Conservation (phyloP, 192 early-diverging fungal species). For the Kickxella alabastrina region DNA sequence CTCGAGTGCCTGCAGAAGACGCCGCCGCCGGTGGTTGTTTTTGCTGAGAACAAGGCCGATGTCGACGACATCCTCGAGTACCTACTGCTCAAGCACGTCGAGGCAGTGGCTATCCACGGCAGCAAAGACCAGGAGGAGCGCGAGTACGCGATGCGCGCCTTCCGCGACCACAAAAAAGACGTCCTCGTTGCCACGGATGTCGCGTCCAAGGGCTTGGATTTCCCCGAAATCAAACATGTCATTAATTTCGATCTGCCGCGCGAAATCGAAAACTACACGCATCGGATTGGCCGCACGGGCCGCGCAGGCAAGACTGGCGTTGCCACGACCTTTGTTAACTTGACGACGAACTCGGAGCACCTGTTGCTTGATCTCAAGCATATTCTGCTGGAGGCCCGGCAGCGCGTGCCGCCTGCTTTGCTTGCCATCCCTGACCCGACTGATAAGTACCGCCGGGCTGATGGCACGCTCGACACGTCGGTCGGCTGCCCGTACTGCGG, state of each 20-base stretch:
- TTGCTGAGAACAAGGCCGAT: constrained; percentile 98
- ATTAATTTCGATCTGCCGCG: constrained; percentile 99
- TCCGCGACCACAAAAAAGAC: constrained; percentile 87
- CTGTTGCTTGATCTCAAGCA: constrained; percentile 95
- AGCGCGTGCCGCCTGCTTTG: constrained; percentile 84
- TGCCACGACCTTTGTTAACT: constrained; percentile 96
- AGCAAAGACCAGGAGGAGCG: constrained; percentile 96
- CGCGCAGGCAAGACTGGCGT: constrained; percentile 94
- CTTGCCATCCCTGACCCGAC: constrained; percentile 83
- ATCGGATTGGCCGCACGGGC: constrained; percentile 96
- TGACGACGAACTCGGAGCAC: constrained; percentile 79
- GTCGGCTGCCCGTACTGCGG: constrained; percentile 92
- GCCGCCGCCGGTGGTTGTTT: constrained; percentile 90
- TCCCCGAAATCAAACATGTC: constrained; percentile 93
- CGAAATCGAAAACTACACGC: constrained; percentile 98
- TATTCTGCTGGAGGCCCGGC: constrained; percentile 85
- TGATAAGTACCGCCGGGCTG: constrained; percentile 76
- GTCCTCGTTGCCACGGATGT: constrained; percentile 97
- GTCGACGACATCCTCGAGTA: constrained; percentile 99
- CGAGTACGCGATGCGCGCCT: constrained; percentile 90
- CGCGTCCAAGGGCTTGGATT: constrained; percentile 94
- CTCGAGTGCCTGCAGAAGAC: constrained; percentile 97
- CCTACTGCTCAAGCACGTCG: constrained; percentile 88
- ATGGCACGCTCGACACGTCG: constrained; percentile 51
- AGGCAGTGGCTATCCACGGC: constrained; percentile 93